Evolutionary conservation across 306 rosid genomes (phyloP).

Genomic region (Herpetospermum pedunculosum): DNA sequence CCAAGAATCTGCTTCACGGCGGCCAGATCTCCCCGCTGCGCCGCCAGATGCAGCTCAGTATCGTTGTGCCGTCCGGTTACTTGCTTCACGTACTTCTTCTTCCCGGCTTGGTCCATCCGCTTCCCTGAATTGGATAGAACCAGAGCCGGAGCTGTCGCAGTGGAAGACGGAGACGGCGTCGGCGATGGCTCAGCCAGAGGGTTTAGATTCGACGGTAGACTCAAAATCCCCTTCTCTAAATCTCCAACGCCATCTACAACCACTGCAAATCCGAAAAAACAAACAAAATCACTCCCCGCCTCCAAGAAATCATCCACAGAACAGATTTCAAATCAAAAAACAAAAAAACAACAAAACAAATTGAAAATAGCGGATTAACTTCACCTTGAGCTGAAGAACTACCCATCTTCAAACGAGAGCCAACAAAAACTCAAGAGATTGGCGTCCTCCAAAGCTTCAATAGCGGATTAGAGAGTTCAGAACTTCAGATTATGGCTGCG

Average conservation of each 20-base stretch:
- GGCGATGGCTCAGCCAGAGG: conserved; percentile 44
- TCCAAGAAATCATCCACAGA: not conserved
- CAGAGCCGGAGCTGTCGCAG: conserved; percentile 70
- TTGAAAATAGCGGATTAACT: not conserved
- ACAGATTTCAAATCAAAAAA: not conserved
- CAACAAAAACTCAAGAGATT: not conserved
- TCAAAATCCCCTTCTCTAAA: conserved; percentile 25
- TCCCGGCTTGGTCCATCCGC: conserved; percentile 90
- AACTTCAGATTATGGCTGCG: not conserved
- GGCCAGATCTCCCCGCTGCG: conserved; percentile 81
- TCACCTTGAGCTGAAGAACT: conserved; percentile 6
- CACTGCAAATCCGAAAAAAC: not conserved
- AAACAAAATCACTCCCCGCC: not conserved
- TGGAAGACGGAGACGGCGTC: conserved; percentile 61
- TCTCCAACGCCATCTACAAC: conserved; percentile 35
- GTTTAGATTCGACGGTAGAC: conserved; percentile 20
- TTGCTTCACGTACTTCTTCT: conserved; percentile 95
- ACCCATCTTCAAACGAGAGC: not conserved
- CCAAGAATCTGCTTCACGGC: conserved; percentile 77
- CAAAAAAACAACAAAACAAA: not conserved
- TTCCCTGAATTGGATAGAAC: conserved; percentile 90
- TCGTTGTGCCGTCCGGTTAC: conserved; percentile 97
- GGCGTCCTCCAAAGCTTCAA: not conserved
- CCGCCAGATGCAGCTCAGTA: conserved; percentile 92
- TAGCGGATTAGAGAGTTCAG: not conserved